A percentile compares a stretch with the other conserved stretches of the same genome.
Conservation (phyloP, 148 eudicot species). For the Persicaria tinctoria region DNA sequence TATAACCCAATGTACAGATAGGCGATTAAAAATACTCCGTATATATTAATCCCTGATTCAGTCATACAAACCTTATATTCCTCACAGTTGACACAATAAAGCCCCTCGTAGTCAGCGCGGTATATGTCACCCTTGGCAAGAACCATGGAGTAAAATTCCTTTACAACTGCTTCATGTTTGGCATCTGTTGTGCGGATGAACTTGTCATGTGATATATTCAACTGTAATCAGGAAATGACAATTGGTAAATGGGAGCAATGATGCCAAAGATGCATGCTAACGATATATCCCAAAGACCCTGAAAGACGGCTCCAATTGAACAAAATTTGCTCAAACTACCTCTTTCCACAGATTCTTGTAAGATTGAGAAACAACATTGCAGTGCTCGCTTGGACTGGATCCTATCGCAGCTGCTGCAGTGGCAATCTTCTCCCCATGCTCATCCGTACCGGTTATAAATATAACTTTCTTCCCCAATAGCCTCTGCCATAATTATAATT, state of each 20-base stretch:
- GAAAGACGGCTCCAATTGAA: background rate
- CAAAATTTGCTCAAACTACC: slow-evolving; percentile 33
- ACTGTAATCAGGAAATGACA: slow-evolving; percentile 33
- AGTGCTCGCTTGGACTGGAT: slow-evolving; percentile 68
- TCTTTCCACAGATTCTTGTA: slow-evolving; percentile 77
- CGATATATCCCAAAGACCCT: background rate
- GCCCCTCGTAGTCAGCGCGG: slow-evolving; percentile 90
- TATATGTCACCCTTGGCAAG: slow-evolving; percentile 94
- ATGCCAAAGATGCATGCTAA: background rate
- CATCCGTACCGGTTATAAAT: slow-evolving; percentile 98
- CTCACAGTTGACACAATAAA: slow-evolving; percentile 94
- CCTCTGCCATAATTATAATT: slow-evolving; percentile 45
- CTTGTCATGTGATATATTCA: slow-evolving; percentile 90
- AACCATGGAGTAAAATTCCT: slow-evolving; percentile 80
- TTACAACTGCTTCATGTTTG: slow-evolving; percentile 82
- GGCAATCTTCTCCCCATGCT: slow-evolving; percentile 98
- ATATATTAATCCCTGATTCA: background rate
- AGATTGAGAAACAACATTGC: slow-evolving; percentile 70
- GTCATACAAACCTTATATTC: slow-evolving; percentile 71
- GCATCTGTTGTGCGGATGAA: slow-evolving; percentile 83
- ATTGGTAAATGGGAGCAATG: slow-evolving; percentile 2
- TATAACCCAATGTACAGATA: background rate
- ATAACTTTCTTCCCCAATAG: slow-evolving; percentile 70
- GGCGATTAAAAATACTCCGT: background rate
- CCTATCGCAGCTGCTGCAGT: slow-evolving; percentile 72